A percentile compares a stretch with the other conserved stretches of the same genome.
phyloP scores from a whole-genome alignment of 371 early-diverging fungal species.

The Mucor piriformis region DNA sequence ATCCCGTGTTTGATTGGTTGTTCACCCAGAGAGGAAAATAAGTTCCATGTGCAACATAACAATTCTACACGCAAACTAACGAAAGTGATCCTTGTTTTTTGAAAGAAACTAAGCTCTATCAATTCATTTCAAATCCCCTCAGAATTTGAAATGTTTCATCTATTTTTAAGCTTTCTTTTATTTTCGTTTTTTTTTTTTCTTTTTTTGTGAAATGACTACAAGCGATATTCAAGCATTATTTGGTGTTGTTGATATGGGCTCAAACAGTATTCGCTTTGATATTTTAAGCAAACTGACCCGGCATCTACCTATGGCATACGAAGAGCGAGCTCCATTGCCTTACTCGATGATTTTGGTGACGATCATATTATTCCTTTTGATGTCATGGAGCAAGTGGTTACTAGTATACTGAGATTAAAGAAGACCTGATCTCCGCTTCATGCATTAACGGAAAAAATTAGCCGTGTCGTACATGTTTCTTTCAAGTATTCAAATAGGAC shows the following conservation, averaged over 20 bases:
- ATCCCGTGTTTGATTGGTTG: too few species aligned
- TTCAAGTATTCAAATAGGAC: too few species aligned
- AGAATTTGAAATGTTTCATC: neutral
- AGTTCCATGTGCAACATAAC: too few species aligned
- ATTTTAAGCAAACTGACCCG: constrained; percentile 59
- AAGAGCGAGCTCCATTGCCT: constrained; percentile 67
- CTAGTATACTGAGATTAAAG: constrained; percentile 62
- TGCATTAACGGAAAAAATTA: constrained; percentile 65
- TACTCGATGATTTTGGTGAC: constrained; percentile 59
- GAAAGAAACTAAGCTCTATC: too few species aligned
- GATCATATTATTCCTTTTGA: constrained; percentile 51
- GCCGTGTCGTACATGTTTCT: too few species aligned
- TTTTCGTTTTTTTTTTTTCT: neutral
- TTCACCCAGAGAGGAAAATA: too few species aligned
- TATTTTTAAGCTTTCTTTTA: neutral
- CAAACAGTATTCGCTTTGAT: constrained; percentile 70
- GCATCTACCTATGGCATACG: constrained; percentile 64
- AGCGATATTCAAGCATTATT: constrained; percentile 42
- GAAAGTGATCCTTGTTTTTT: too few species aligned
- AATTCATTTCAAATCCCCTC: neutral
- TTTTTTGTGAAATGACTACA: neutral
- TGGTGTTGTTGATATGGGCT: constrained; percentile 72
- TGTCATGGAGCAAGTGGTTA: constrained; percentile 55
- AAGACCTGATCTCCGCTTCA: constrained; percentile 63
- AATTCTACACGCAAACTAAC: too few species aligned